Conservation (phyloP, 805 yeast genomes). For the Candida sanyiensis region DNA sequence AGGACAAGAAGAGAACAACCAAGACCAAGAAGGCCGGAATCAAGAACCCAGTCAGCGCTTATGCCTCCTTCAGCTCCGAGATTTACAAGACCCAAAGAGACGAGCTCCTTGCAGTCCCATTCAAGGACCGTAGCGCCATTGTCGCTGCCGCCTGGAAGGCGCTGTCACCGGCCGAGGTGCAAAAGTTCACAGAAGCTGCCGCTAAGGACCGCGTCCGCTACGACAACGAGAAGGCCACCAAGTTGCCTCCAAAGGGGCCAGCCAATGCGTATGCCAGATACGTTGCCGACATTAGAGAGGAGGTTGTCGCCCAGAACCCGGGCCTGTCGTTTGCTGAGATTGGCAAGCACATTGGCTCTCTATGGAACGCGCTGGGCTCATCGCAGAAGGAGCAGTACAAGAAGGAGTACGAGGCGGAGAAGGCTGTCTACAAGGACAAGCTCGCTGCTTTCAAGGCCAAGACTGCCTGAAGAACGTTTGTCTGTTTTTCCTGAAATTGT, state of each 20-base stretch:
- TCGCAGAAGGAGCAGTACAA: slow-evolving; percentile 56
- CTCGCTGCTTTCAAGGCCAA: slow-evolving; percentile 1
- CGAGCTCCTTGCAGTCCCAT: slow-evolving; percentile 11
- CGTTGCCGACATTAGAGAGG: slow-evolving; percentile 12
- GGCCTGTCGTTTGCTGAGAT: slow-evolving; percentile 25
- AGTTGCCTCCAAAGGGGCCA: slow-evolving; percentile 25
- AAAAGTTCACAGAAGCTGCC: slow-evolving; percentile 10
- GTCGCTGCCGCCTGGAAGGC: slow-evolving; percentile 13
- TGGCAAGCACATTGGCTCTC: slow-evolving; percentile 72
- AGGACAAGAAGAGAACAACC: too few species aligned
- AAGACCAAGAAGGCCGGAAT: background rate
- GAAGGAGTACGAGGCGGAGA: slow-evolving; percentile 17
- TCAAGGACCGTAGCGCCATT: slow-evolving; percentile 13
- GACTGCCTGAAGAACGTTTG: background rate
- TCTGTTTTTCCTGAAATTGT: background rate
- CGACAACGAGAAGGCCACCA: slow-evolving; percentile 13
- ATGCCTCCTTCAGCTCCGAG: slow-evolving; percentile 14
- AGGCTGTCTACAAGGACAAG: slow-evolving; percentile 34
- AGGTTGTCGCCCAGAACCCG: slow-evolving; percentile 16
- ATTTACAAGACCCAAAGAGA: slow-evolving; percentile 9
- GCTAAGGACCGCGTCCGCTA: slow-evolving; percentile 16
- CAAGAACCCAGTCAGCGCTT: slow-evolving; percentile 2
- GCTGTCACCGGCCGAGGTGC: slow-evolving; percentile 12
- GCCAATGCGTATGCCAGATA: slow-evolving; percentile 14
- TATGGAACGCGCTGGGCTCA: slow-evolving; percentile 78